phyloP scores from a whole-genome alignment of 2,329 filamentous ascomycete genomes.

The Cladophialophora carrionii region DNA sequence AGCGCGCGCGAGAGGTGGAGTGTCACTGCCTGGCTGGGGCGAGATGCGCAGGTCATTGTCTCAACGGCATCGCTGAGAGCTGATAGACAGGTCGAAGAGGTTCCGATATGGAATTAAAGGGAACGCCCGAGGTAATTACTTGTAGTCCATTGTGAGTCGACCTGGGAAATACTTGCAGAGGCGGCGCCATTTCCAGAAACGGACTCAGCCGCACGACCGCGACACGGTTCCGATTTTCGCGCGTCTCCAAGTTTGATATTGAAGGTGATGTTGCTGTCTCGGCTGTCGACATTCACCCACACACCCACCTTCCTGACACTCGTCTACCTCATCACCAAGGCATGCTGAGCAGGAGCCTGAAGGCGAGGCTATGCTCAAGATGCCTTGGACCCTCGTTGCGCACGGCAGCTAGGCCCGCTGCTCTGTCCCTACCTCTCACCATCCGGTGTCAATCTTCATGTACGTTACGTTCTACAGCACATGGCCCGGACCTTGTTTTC shows the following conservation, averaged over 20 bases:
- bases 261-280: too few relatives aligned
- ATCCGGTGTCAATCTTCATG: conserved; percentile 41
- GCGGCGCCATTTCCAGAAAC: neutral
- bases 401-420: conserved; percentile 39
- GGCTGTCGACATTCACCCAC: neutral
- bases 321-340: conserved; percentile 28
- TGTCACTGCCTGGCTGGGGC: neutral
- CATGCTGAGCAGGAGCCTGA: conserved; percentile 44
- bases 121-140: neutral
- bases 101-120: neutral
- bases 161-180: neutral
- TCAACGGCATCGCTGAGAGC: neutral
- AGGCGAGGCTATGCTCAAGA: conserved; percentile 53
- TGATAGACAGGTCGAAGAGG: neutral
- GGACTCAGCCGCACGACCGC: neutral
- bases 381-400: conserved; percentile 49
- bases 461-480: neutral
- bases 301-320: neutral
- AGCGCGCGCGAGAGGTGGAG: neutral
- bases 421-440: conserved; percentile 21
- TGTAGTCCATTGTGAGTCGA: neutral
- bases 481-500: too few relatives aligned
- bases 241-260: neutral
- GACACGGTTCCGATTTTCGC: neutral
- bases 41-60: neutral